Evolutionary conservation across 768 basidiomycete genomes (phyloP).

Genomic region (Kwoniella sp.): DNA sequence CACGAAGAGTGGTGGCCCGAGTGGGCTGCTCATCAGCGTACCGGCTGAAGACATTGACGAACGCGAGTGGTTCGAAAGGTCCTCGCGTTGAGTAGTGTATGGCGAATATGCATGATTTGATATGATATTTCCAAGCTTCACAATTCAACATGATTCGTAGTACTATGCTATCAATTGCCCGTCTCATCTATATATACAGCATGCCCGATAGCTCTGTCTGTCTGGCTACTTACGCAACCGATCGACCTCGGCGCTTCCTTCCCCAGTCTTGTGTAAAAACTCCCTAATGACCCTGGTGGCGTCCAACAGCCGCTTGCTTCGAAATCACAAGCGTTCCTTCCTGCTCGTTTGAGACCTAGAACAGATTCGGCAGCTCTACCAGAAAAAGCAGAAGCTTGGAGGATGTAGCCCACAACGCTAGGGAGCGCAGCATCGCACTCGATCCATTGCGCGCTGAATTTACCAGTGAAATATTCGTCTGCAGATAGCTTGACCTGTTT

Average conservation of each 20-base stretch:
- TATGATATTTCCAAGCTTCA: too few relatives aligned
- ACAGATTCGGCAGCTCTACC: constrained; percentile 1
- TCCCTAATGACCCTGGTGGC: constrained; percentile 5
- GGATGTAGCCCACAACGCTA: constrained; percentile 9
- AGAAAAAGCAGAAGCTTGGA: constrained; percentile 4
- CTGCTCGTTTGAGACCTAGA: constrained; percentile 7
- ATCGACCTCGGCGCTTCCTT: constrained; percentile 11
- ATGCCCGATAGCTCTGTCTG: too few relatives aligned
- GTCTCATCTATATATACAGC: too few relatives aligned
- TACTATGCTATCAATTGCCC: too few relatives aligned
- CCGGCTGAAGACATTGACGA: too few relatives aligned
- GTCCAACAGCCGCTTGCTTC: constrained; percentile 3
- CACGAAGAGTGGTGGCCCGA: too few relatives aligned
- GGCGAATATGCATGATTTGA: too few relatives aligned
- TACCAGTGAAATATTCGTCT: constrained; percentile 9
- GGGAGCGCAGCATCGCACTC: constrained; percentile 14
- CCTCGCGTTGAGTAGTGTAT: too few relatives aligned
- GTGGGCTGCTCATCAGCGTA: too few relatives aligned
- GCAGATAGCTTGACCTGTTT: constrained; percentile 1
- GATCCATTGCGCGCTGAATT: constrained; percentile 8
- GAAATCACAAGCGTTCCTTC: background rate
- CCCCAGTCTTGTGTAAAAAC: constrained; percentile 2
- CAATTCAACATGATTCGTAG: too few relatives aligned
- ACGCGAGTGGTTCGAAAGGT: too few relatives aligned
- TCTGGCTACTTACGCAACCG: constrained; percentile 3